phyloP scores from a whole-genome alignment of 176 grass and related monocot genomes.

The Carex kokanica region DNA sequence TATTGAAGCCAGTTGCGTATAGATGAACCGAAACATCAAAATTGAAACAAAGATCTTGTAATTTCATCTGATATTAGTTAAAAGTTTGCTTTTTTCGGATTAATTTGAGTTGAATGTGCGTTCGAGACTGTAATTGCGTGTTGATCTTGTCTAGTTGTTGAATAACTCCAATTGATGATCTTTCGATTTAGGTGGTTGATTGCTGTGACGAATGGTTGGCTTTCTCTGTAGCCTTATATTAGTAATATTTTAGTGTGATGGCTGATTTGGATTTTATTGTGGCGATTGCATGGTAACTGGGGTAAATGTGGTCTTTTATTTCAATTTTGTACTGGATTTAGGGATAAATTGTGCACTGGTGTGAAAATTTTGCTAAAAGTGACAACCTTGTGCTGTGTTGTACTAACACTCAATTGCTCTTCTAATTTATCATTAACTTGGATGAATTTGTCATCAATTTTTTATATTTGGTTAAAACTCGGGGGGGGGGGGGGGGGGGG shows the following conservation, averaged over 20 bases:
- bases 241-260: neutral
- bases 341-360: neutral
- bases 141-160: neutral
- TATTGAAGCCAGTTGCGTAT: too few species aligned
- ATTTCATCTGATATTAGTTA: neutral
- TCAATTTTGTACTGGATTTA: conserved; percentile 9
- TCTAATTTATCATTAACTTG: neutral
- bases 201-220: neutral
- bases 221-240: neutral
- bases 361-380: neutral
- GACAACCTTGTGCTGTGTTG: neutral
- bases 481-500: too few species aligned
- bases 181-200: neutral
- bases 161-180: neutral
- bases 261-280: neutral
- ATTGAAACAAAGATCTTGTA: conserved; percentile 8
- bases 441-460: neutral
- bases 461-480: neutral
- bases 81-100: neutral
- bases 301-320: neutral
- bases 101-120: conserved; percentile 2
- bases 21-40: neutral
- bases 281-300: neutral
- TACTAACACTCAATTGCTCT: neutral
- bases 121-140: neutral